phyloP scores from a whole-genome alignment of 371 early-diverging fungal species.

The Mortierella sp. region DNA sequence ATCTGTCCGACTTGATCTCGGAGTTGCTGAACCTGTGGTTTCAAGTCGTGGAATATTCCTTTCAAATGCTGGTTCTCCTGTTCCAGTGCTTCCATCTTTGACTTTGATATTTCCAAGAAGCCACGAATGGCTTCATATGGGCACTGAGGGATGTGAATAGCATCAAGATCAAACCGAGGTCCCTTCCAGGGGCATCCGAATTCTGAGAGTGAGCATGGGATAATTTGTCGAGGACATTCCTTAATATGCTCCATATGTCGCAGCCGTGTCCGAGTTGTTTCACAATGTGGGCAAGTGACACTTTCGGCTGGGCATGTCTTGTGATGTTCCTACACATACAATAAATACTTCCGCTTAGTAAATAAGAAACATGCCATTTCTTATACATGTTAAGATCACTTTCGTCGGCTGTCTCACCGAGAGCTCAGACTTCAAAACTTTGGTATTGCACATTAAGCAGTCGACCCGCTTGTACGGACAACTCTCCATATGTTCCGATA shows the following conservation, averaged over 20 bases:
- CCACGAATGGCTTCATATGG: constrained; percentile 74
- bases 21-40: constrained; percentile 59
- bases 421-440: constrained; percentile 58
- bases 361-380: background rate
- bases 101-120: constrained; percentile 64
- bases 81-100: constrained; percentile 59
- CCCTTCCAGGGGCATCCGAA: constrained; percentile 79
- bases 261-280: constrained; percentile 62
- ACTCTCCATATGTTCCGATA: constrained; percentile 65
- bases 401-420: constrained; percentile 12
- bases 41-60: constrained; percentile 61
- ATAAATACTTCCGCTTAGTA: background rate
- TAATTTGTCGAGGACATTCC: constrained; percentile 65
- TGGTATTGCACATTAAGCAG: constrained; percentile 72
- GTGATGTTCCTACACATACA: constrained; percentile 65
- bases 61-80: constrained; percentile 63
- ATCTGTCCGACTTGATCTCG: constrained; percentile 60
- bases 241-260: constrained; percentile 66
- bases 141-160: constrained; percentile 63
- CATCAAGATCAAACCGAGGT: constrained; percentile 55
- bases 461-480: constrained; percentile 72
- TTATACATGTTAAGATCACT: background rate
- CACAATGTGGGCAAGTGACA: constrained; percentile 72
- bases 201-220: constrained; percentile 63
- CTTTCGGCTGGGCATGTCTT: constrained; percentile 70